Percentiles rank a stretch among this genome's conserved stretches.
Conservation (phyloP, 306 rosid genomes). For the Lablab purpureus region DNA sequence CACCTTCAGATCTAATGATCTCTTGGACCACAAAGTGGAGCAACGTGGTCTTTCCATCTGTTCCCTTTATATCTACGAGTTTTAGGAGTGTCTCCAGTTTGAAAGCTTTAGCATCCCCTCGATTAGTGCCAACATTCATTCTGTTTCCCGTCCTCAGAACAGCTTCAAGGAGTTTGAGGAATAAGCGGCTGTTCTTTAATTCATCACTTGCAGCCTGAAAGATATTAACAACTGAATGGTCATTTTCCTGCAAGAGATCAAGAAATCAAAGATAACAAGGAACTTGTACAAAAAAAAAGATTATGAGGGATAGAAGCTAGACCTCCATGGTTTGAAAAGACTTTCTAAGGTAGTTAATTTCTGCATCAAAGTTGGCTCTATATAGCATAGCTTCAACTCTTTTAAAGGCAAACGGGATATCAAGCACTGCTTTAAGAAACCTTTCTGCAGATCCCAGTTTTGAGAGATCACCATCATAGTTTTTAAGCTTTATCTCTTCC, state of each 20-base stretch:
- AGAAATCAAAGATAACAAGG: constrained; percentile 35
- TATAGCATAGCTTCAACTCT: constrained; percentile 99
- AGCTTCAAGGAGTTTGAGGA: constrained; percentile 96
- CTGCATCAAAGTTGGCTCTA: constrained; percentile 93
- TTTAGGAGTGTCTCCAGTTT: constrained; percentile 93
- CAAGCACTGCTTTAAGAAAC: constrained; percentile 90
- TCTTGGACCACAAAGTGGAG: constrained; percentile 99
- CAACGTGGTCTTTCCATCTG: constrained; percentile 94
- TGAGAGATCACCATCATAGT: constrained; percentile 74
- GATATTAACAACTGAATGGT: constrained; percentile 31
- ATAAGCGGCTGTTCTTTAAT: constrained; percentile 84
- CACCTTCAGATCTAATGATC: constrained; percentile 92
- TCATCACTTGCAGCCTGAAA: constrained; percentile 91
- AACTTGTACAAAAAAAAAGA: background rate
- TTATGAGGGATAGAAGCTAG: constrained; percentile 15
- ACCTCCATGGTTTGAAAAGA: constrained; percentile 96
- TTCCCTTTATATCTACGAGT: constrained; percentile 94
- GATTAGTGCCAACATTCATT: constrained; percentile 96
- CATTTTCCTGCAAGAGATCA: constrained; percentile 41
- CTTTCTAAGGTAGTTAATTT: constrained; percentile 85
- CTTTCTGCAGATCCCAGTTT: constrained; percentile 96
- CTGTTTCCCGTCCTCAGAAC: constrained; percentile 99
- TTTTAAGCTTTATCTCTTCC: constrained; percentile 91
- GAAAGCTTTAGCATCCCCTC: constrained; percentile 96
- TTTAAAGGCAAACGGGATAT: constrained; percentile 88